These are phyloP conservation scores for Pseudisothecium myosuroides DNA, from an alignment of 225 moss, liverwort and hornwort species.

Conservation along the genomic window DNA sequence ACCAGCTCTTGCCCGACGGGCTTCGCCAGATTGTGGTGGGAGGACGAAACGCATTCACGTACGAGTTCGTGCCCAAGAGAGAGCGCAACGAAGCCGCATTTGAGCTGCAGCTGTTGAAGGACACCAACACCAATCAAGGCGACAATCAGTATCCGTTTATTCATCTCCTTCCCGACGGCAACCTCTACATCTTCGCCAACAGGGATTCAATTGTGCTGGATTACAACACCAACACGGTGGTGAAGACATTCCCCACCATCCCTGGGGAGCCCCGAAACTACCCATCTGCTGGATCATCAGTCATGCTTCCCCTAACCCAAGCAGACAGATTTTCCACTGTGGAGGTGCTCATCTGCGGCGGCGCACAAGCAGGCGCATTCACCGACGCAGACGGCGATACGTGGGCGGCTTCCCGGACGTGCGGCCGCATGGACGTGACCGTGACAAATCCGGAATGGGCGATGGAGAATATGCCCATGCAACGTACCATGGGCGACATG, in stretches of 20 bases:
- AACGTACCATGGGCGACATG: conserved; percentile 84
- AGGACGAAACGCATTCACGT: neutral
- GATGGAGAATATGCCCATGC: conserved; percentile 75
- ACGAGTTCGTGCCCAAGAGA: conserved; percentile 21
- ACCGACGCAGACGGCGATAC: neutral
- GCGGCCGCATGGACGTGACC: conserved; percentile 48
- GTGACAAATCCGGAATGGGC: conserved; percentile 34
- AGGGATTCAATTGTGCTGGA: conserved; percentile 9
- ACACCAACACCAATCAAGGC: neutral
- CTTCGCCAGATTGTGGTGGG: conserved; percentile 15
- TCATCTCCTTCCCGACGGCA: conserved; percentile 13
- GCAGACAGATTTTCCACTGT: neutral
- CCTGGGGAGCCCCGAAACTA: conserved; percentile 31
- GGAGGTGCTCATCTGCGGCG: conserved; percentile 27
- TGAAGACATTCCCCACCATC: conserved; percentile 15
- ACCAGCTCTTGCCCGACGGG: conserved; percentile 32
- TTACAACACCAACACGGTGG: conserved; percentile 7
- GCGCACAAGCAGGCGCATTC: neutral
- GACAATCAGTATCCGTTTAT: conserved; percentile 20
- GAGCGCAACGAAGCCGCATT: neutral
- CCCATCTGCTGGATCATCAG: conserved; percentile 21
- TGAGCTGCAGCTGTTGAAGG: conserved; percentile 1
- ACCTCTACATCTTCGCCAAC: conserved; percentile 32
- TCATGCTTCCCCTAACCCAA: conserved; percentile 12
- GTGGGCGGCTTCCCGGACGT: conserved; percentile 40